A percentile compares a stretch with the other conserved stretches of the same genome.
Conservation (phyloP, 2,329 filamentous ascomycete species). For the Pseudogymnoascus sp. region DNA sequence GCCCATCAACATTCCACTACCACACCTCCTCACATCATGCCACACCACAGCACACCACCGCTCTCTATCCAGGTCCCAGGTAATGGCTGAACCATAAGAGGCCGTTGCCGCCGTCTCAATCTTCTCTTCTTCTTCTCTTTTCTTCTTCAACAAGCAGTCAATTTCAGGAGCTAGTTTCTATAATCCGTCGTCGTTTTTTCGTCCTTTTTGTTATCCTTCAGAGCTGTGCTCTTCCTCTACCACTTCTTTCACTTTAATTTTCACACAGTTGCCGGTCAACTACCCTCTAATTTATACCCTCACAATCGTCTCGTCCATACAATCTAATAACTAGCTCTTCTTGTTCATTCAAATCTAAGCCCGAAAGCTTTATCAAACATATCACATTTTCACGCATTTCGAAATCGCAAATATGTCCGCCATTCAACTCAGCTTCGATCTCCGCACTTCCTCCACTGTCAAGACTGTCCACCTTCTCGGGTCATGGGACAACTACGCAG, state of each 20-base stretch:
- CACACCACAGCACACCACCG: background rate
- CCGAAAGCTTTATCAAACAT: constrained; percentile 29
- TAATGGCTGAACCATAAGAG: constrained; percentile 24
- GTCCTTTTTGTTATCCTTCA: constrained; percentile 35
- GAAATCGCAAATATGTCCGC: constrained; percentile 61
- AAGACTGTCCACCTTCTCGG: constrained; percentile 97
- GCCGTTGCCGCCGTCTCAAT: constrained; percentile 19
- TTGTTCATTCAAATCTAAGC: constrained; percentile 32
- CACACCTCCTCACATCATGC: background rate
- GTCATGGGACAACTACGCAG: constrained; percentile 96
- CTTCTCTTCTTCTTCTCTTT: constrained; percentile 21
- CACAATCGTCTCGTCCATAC: constrained; percentile 36
- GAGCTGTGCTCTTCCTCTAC: constrained; percentile 49
- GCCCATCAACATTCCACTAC: constrained; percentile 11
- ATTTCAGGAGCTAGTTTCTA: constrained; percentile 44
- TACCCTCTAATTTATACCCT: constrained; percentile 46
- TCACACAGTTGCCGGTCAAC: constrained; percentile 45
- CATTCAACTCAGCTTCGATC: constrained; percentile 89
- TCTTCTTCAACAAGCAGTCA: constrained; percentile 59
- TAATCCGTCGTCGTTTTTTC: constrained; percentile 42
- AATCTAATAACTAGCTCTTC: constrained; percentile 29
- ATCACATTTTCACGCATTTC: constrained; percentile 22
- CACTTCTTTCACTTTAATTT: constrained; percentile 27
- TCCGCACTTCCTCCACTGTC: constrained; percentile 91
- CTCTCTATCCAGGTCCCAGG: background rate